Conservation (phyloP, 495 filamentous ascomycete species). For the Gamarada debralockiae region DNA sequence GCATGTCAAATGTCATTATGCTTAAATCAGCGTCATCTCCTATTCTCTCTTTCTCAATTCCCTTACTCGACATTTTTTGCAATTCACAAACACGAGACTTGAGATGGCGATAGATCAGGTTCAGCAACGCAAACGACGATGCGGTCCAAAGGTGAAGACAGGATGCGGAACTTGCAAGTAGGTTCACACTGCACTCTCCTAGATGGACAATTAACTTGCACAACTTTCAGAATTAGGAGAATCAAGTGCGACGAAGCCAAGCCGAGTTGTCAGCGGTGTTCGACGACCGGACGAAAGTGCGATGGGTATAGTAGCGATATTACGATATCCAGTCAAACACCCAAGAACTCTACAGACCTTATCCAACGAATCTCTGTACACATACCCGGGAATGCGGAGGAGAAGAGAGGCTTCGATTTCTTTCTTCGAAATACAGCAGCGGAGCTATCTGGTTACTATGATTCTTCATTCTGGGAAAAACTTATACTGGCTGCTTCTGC, state of each 20-base stretch:
- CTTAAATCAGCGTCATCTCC: not conserved
- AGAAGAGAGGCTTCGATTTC: conserved; percentile 28
- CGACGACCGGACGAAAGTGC: conserved; percentile 15
- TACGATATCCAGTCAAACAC: not conserved
- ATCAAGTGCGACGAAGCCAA: conserved; percentile 24
- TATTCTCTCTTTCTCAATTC: no score
- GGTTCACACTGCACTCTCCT: not conserved
- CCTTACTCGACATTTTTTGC: no score
- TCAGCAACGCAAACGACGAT: conserved; percentile 4
- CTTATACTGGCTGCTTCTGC: conserved; percentile 30
- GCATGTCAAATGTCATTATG: not conserved
- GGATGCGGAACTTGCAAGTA: conserved; percentile 10
- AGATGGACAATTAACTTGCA: not conserved
- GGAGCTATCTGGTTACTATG: conserved; percentile 42
- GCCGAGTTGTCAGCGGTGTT: conserved; percentile 9
- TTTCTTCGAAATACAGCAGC: conserved; percentile 36
- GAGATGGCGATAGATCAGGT: conserved; percentile 4
- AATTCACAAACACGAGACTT: no score
- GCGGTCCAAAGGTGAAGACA: conserved; percentile 8
- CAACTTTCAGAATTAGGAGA: conserved; percentile 17
- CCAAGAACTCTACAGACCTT: not conserved
- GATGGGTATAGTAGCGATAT: conserved; percentile 14
- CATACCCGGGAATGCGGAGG: conserved; percentile 2
- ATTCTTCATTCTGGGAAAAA: conserved; percentile 42
- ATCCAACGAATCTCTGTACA: conserved; percentile 3